Base-by-base conservation (phyloP, 495 filamentous ascomycete genomes). In the Talaromyces thailandensis region DNA sequence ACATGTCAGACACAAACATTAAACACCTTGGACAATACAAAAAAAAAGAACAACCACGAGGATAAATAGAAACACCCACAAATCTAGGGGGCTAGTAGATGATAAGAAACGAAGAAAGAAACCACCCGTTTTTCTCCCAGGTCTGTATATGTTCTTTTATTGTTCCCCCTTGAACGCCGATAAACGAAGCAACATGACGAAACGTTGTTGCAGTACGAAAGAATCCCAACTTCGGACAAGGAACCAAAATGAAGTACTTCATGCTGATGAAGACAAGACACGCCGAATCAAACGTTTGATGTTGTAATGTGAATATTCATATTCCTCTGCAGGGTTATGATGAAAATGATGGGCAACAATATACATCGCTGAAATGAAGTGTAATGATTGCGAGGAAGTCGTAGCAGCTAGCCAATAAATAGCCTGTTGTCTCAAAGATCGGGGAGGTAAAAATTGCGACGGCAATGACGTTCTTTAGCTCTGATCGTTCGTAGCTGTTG, bases 1-100 rank as follows among this genome's bases (percentile, higher is more conserved):
- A 72, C 71, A 72, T 72, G 66, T 32, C 6, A 29, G 35, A 57
- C 16, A 31, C 6, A 57, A 21, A 31, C 21, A 18, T 18, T 18
- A 21, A 57, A 57, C 51, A 25, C 51, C 51, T 29, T 7, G 18
- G n/a, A 26, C 51, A 53, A 29, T 21, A 52, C 43, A 48, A 18
- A 7, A 28, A 14, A 3, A 18, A 7, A 28, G 6, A 3, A 53
- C 50, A 28, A 53, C 50, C 50, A 28, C 50, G 43, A 48, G 7
- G n/a, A 48, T 21, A 55, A 55, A 55, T 24, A 12, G 28, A 26
- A 25, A 4, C 11, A 23, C 6, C 51, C 51, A 16, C n/a, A 48
- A 18, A 48, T 48, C 43, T n/a, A 48, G 43, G 43, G 8, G 43
- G 21, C 21, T 21, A 21, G 2, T 48, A 45, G 40, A 45, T 45